A percentile compares a stretch with the other conserved stretches of the same genome.
Evolutionary conservation across 2,329 filamentous ascomycete genomes (phyloP).

Genomic region (Kalmusia sp.): DNA sequence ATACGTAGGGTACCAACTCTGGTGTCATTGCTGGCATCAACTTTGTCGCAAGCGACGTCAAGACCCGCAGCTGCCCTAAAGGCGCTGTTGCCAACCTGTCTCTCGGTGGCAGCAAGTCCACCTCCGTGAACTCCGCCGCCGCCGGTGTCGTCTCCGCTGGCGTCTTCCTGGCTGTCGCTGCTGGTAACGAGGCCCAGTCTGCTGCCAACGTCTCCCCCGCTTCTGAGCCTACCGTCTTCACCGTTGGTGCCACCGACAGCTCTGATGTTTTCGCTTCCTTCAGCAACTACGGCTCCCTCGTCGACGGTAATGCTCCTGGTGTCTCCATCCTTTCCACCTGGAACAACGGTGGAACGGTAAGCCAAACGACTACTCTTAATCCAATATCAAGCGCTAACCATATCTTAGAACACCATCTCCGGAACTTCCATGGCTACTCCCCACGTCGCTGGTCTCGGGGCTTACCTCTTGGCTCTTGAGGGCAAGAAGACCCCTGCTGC

Average conservation of each 20-base stretch:
- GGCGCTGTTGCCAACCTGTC: conserved; percentile 49
- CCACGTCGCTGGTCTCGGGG: conserved; percentile 73
- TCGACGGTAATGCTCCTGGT: conserved; percentile 51
- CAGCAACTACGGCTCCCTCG: conserved; percentile 48
- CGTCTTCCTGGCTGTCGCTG: conserved; percentile 50
- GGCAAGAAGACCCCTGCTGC: conserved; percentile 54
- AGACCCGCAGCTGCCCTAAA: conserved; percentile 44
- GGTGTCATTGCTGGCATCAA: conserved; percentile 50
- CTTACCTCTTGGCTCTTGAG: conserved; percentile 68
- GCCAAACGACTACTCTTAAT: conserved; percentile 8
- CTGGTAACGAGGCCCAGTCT: conserved; percentile 46
- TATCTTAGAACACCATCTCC: conserved; percentile 59
- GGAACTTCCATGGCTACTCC: conserved; percentile 74
- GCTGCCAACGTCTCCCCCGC: conserved; percentile 47
- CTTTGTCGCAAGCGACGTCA: conserved; percentile 41
- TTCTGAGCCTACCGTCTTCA: conserved; percentile 47
- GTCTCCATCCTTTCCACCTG: conserved; percentile 57
- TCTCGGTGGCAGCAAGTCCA: conserved; percentile 47
- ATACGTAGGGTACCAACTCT: conserved; percentile 47
- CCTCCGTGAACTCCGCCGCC: conserved; percentile 48
- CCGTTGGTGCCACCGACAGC: conserved; percentile 50
- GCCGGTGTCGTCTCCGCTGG: conserved; percentile 44
- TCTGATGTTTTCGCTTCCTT: conserved; percentile 45
- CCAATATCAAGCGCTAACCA: conserved; percentile 23
- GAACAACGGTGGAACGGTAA: conserved; percentile 42